A percentile compares a stretch with the other conserved stretches of the same genome.
phyloP scores from a whole-genome alignment of 371 early-diverging fungal genomes.

The Catenaria anguillulae region DNA sequence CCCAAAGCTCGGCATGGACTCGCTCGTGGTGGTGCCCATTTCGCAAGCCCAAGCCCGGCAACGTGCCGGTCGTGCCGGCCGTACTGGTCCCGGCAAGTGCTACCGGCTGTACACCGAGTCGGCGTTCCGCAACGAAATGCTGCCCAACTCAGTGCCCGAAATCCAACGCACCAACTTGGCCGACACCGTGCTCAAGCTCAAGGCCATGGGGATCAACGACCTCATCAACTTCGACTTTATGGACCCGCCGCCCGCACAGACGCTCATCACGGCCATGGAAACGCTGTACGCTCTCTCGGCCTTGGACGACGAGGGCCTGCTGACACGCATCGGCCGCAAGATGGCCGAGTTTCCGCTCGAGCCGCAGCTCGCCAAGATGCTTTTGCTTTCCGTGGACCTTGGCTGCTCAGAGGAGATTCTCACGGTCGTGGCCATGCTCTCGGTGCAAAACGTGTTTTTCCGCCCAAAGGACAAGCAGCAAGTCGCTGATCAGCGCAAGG shows the following conservation, averaged over 20 bases:
- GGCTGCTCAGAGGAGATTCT: slow-evolving; percentile 91
- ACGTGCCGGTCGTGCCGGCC: slow-evolving; percentile 96
- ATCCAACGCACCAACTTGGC: slow-evolving; percentile 93
- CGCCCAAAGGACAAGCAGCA: slow-evolving; percentile 93
- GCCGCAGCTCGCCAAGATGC: slow-evolving; percentile 81
- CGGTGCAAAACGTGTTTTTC: slow-evolving; percentile 83
- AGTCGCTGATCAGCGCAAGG: slow-evolving; percentile 84
- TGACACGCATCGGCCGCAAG: slow-evolving; percentile 82
- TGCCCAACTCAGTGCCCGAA: slow-evolving; percentile 90
- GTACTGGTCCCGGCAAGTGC: slow-evolving; percentile 92
- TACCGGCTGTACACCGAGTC: slow-evolving; percentile 93
- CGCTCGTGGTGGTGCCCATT: slow-evolving; percentile 80
- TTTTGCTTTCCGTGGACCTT: slow-evolving; percentile 75
- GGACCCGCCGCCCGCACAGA: slow-evolving; percentile 81
- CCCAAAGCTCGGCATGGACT: slow-evolving; percentile 88
- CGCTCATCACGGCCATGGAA: slow-evolving; percentile 84
- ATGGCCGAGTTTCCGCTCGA: slow-evolving; percentile 98
- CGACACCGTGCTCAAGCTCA: slow-evolving; percentile 77
- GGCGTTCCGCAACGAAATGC: slow-evolving; percentile 90
- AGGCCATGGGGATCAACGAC: slow-evolving; percentile 94
- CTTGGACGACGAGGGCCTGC: slow-evolving; percentile 79
- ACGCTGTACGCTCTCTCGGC: slow-evolving; percentile 86
- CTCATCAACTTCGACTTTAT: slow-evolving; percentile 92
- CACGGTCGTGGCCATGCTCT: slow-evolving; percentile 93
- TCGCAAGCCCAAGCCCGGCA: slow-evolving; percentile 94